These are phyloP conservation scores for Diaporthe velutina DNA, from an alignment of 2,329 filamentous ascomycete genomes.

Conservation along the genomic window DNA sequence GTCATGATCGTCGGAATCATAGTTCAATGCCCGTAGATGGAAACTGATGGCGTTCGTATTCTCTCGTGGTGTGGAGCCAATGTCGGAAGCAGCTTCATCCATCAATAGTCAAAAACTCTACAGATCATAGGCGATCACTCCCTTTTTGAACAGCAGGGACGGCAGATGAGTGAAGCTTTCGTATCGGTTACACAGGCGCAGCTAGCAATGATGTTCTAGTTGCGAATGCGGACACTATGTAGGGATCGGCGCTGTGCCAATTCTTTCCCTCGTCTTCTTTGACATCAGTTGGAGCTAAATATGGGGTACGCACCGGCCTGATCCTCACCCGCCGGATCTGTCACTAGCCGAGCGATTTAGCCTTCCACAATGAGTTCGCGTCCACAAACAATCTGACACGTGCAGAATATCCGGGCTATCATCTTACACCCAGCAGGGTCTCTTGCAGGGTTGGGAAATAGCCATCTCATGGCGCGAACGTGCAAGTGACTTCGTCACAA, in stretches of 20 bases:
- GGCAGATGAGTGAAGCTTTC: background rate
- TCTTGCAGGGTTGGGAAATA: background rate
- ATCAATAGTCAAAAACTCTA: constrained; percentile 19
- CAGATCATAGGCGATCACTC: background rate
- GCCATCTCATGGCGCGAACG: background rate
- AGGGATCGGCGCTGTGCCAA: background rate
- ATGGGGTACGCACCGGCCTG: constrained; percentile 7
- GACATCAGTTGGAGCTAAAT: constrained; percentile 1
- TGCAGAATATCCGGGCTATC: background rate
- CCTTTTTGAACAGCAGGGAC: background rate
- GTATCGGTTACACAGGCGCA: background rate
- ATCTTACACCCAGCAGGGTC: background rate
- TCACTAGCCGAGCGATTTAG: constrained; percentile 12
- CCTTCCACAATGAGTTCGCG: background rate
- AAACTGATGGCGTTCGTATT: background rate
- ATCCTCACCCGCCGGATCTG: constrained; percentile 12
- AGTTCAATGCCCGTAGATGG: background rate
- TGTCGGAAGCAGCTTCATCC: constrained; percentile 7
- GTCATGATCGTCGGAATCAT: background rate
- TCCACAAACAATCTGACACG: background rate
- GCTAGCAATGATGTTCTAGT: background rate
- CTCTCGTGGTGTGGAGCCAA: constrained; percentile 7
- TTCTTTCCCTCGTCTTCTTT: constrained; percentile 1
- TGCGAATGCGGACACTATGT: background rate
- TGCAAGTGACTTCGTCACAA: background rate